Base-by-base conservation (phyloP, 306 rosid species). In the Coriaria nepalensis region DNA sequence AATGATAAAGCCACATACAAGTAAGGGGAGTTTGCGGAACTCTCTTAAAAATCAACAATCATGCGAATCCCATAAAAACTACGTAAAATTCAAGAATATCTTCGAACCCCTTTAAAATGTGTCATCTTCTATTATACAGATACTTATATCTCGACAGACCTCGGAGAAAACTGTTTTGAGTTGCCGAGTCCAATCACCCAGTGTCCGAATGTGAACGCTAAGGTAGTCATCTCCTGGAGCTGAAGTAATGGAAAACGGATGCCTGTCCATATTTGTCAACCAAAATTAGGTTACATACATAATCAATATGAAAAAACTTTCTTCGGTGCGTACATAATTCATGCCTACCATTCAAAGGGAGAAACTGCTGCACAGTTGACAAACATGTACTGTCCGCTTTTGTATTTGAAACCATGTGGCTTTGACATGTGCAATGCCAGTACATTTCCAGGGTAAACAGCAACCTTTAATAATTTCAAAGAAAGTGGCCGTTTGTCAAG, bases 371-470 rank as follows among this genome's bases (percentile, higher is more conserved):
- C 41, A 42, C 83, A 77, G 57, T 77, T 77, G 67, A 77, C 74
- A 50, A 77, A 77, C 73, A 73, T 73, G 69, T 77, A 77, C 50
- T 77, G 83, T 7, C 83, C 83, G 43, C 83, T 77, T 53, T 66
- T 73, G 69, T 77, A 66, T 43, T 61, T 68, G 66, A 76, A 72
- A 2, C 76, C 79, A 48, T 72, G 76, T 13, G 83, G 83, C 56
- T 69, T 72, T 0, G 83, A 68, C 79, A 73, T 59, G 68, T 68
- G 71, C 68, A 76, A 43, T 36, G 68, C 52, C 60, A 77, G 60
- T 33, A 77, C 83, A 61, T 77, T 77, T 48, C 83, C 83, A 4
- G 83, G 79, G 56, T 77, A 77, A 9, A 70, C 71, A 39, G 75
- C 79, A 52, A 73, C 78, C 78, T 72, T 49, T 67, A 53, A 48